Evolutionary conservation across 2,329 filamentous ascomycete species (phyloP), one percentile per base, ranked within the genome.

Genomic region (Dothistroma septosporum): DNA sequence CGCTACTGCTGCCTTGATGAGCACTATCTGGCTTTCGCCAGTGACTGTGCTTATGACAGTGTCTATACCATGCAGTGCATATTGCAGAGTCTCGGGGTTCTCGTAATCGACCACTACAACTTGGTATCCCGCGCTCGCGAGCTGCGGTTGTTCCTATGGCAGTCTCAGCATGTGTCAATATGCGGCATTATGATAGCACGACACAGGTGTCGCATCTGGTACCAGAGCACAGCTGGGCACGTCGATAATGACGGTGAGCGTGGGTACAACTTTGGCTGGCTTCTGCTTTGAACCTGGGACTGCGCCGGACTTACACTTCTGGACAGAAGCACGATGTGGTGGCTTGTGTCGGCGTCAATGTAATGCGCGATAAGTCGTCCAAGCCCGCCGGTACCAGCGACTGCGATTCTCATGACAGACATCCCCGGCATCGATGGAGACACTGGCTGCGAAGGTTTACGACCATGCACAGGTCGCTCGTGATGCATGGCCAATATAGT

Each of bases 1-100:
- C 55, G 80, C 77, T 16, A 86, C 83, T 0, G 89, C 87, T 1
- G 89, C 88, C 66, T 88, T 85, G 72, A 92, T 91, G 33, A 92
- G 82, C 62, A 85, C 84, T 49, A 91, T 79, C 71, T 92, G 89
- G 32, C 86, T 79, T 19, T 75, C 76, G 4, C 87, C 87, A 1
- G 83, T 83, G 53, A 92, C 84, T 0, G 88, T 92, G 1, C 88
- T 92, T 59, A 92, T 88, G 67, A 91, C 83, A 11, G 90, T 82
- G 73, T 92, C 87, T 47, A 90, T 82, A 10, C 89, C 89, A 60
- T 82, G 82, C n/a, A 92, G 81, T 9, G 84, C 82, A 71, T 86
- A 90, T 14, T 79, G 79, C 28, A 92, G 80, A 47, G 81, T 81
- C 1, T 81, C 77, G 33, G 80, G 73, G 63, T 85, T 78, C 64